Evolutionary conservation across 2,329 filamentous ascomycete genomes (phyloP).

Genomic region (Nemania diffusa): DNA sequence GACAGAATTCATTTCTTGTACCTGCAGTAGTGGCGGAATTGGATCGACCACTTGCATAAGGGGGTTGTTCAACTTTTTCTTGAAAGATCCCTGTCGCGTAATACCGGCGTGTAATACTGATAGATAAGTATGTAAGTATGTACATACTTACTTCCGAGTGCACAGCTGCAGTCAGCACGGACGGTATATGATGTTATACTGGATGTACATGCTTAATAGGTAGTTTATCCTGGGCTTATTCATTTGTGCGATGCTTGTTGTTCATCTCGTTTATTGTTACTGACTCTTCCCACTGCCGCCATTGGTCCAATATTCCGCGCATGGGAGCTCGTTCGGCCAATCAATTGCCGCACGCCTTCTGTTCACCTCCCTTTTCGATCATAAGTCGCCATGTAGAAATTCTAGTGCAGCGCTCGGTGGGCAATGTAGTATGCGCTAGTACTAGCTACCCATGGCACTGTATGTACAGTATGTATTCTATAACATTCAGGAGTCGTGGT

Average conservation of each 20-base stretch:
- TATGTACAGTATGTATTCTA: neutral
- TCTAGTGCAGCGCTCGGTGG: neutral
- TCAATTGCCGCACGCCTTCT: neutral
- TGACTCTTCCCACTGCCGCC: neutral
- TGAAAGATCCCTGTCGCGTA: neutral
- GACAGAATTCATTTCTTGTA: slow-evolving; percentile 12
- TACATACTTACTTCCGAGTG: too few species aligned
- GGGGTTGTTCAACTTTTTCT: slow-evolving; percentile 13
- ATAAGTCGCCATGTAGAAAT: neutral
- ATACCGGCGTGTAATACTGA: neutral
- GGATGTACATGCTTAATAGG: neutral
- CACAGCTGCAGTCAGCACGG: neutral
- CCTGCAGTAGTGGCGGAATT: slow-evolving; percentile 33
- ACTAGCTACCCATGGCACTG: neutral
- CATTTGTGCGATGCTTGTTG: slow-evolving; percentile 9
- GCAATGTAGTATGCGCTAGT: neutral
- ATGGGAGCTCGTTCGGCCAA: slow-evolving; percentile 9
- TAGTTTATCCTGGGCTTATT: neutral
- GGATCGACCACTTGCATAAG: slow-evolving; percentile 31
- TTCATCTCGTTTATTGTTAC: slow-evolving; percentile 30
- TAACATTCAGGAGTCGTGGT: slow-evolving; percentile 15
- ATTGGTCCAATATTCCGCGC: slow-evolving; percentile 24
- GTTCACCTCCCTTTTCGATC: slow-evolving; percentile 6
- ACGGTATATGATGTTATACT: neutral
- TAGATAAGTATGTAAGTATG: neutral